Percentiles rank a stretch among this genome's conserved stretches.
phyloP scores from a whole-genome alignment of 495 filamentous ascomycete genomes.

The Evernia prunastri region DNA sequence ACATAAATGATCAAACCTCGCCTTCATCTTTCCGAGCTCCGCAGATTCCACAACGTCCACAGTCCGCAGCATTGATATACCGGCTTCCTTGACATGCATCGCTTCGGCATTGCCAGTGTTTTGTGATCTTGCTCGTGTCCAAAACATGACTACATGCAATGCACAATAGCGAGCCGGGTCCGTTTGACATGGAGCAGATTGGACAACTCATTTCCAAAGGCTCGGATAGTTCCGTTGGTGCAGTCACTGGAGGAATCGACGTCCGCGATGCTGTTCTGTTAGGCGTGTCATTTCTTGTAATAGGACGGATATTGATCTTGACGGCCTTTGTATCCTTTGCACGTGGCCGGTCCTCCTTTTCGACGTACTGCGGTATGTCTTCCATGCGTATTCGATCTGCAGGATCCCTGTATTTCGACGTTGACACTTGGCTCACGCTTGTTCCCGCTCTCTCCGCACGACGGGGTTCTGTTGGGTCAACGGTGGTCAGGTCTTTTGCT shows the following conservation, averaged over 20 bases:
- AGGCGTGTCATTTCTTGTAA: background rate
- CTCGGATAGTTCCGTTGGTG: background rate
- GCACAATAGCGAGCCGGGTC: slow-evolving; percentile 46
- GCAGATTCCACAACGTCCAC: slow-evolving; percentile 60
- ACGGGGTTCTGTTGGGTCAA: background rate
- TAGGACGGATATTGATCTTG: background rate
- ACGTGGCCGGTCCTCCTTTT: background rate
- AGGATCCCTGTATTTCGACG: background rate
- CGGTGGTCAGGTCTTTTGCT: background rate
- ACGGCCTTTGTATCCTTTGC: slow-evolving; percentile 1
- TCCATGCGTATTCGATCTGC: slow-evolving; percentile 1
- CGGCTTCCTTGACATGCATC: slow-evolving; percentile 42
- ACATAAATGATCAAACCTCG: background rate
- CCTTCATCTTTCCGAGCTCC: slow-evolving; percentile 30
- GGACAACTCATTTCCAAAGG: slow-evolving; percentile 37
- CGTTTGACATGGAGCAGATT: slow-evolving; percentile 59
- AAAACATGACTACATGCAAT: slow-evolving; percentile 61
- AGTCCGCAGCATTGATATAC: slow-evolving; percentile 61
- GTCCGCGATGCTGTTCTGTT: background rate
- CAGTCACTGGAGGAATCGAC: background rate
- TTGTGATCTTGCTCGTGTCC: slow-evolving; percentile 39
- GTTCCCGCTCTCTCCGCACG: background rate
- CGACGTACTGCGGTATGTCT: slow-evolving; percentile 6
- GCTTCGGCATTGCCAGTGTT: slow-evolving; percentile 56
- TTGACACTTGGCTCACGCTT: background rate